Evolutionary conservation across 2,329 filamentous ascomycete species (phyloP), one percentile per base, ranked within the genome.

Genomic region (Delphinella strobiligena): DNA sequence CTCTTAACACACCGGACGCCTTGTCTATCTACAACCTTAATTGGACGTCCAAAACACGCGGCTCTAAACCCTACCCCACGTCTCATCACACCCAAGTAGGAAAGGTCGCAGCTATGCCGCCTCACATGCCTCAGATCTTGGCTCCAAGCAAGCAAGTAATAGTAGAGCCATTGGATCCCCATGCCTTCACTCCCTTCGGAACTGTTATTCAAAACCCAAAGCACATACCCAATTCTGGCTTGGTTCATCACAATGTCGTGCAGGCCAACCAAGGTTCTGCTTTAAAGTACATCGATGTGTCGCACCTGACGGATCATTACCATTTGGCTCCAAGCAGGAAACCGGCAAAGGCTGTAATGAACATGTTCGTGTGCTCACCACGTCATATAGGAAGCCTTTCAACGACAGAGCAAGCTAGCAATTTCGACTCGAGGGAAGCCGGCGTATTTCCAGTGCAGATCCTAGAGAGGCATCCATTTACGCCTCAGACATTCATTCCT

Each of bases 401-500:
- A 27, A 12, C 22, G 12, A 27, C 22, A 27, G 22, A 7, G 22
- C 22, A 27, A 27, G 22, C 12, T 27, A 27, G 22, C 22, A 27
- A 27, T n/a, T n/a, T n/a, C n/a, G 53, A 5, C 54, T 52, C 19
- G 49, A 55, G 11, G 45, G 49, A 10, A 48, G 55, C 31, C 12
- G 22, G 22, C 22, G 45, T 72, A 3, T 83, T 94, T 55, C 67
- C 73, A 34, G 71, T 95, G 39, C 62, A 63, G 15, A 74, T 94
- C 42, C 74, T 96, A 19, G 91, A 98, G 60, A 72, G 91, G 30
- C 91, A 98, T 61, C 89, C 91, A 0, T 96, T 79, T 61, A 96
- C 91, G 1, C 84, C 84, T 1, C 91, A 98, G 64, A 94, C 87
- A 0, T 96, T 98, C 60, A 72, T 84, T 32, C 91, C 91, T 0